Conservation (phyloP, 225 moss, liverwort and hornwort genomes). For the Climacium dendroides region DNA sequence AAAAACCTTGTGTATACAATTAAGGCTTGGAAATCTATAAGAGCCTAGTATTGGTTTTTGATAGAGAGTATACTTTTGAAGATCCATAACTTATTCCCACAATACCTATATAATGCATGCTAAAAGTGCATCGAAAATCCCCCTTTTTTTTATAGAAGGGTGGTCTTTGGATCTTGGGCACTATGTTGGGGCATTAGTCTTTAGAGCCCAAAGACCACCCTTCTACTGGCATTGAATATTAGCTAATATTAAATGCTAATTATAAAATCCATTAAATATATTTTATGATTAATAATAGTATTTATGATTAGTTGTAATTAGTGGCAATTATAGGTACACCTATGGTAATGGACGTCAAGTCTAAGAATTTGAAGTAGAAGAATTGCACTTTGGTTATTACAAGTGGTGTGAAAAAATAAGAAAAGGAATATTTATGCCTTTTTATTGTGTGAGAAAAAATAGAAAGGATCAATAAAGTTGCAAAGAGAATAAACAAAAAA, state of each 20-base stretch:
- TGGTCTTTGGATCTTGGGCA: no score
- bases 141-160: no score
- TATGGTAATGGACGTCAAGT: no score
- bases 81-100: not conserved
- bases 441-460: fast-evolving
- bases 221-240: no score
- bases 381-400: not conserved
- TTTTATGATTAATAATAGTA: no score
- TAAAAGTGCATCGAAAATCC: no score
- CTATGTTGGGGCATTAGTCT: no score
- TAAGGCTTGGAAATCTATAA: not conserved
- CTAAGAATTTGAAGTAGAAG: not conserved
- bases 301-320: no score
- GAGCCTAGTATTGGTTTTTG: not conserved
- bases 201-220: no score
- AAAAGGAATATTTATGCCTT: not conserved
- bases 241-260: no score
- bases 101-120: not conserved
- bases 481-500: not conserved
- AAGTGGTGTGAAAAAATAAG: not conserved
- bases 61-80: not conserved
- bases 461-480: fast-evolving
- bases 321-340: no score
- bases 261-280: no score
- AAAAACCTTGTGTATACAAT: fast-evolving